Evolutionary conservation across 305 asterid species (phyloP), one percentile per base, ranked within the genome.

Genomic region (Striga hermonthica): DNA sequence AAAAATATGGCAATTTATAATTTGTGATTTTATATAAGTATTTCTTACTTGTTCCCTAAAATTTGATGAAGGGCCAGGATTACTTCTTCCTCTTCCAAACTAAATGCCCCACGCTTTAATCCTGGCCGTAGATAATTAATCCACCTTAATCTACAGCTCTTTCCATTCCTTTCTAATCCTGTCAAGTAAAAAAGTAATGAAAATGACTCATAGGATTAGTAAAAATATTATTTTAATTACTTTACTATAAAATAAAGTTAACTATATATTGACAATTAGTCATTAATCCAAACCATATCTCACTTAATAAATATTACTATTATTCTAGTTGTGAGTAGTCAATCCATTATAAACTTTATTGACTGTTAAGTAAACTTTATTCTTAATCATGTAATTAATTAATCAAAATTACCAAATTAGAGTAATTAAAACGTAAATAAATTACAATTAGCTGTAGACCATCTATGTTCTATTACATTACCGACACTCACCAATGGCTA

Each of bases 101-200:
- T 80, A 79, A 86, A 83, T 31, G 81, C 68, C 57, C 88, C 96
- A 59, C 86, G 79, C 54, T 88, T 88, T 68, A 91, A 53, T 52
- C 98, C 98, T 0, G 98, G 95, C 72, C 98, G 66, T 14, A 88
- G 63, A 65, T 91, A 91, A 75, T 88, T 91, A 74, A 86, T 83
- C 96, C 98, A 91, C 62, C 98, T 80, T 38, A 91, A 67, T 63
- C 98, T 81, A 82, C 98, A 86, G 77, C 98, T 88, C 81, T 88
- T 91, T 37, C 96, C 98, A 71, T 77, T 91, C 63, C 98, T 88
- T 31, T 82, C 82, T 47, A 91, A 72, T 69, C 95, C 97, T 91
- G 84, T 55, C 61, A 43, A 39, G 9, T 1, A 22, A 22, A 22
- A 22, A 65, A 49, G 36, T 45, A 57, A 2, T 1, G 15, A 1